A percentile compares a stretch with the other conserved stretches of the same genome.
Conservation (phyloP, 163 green algal genomes). For the Coccomyxa subellipsoidea region DNA sequence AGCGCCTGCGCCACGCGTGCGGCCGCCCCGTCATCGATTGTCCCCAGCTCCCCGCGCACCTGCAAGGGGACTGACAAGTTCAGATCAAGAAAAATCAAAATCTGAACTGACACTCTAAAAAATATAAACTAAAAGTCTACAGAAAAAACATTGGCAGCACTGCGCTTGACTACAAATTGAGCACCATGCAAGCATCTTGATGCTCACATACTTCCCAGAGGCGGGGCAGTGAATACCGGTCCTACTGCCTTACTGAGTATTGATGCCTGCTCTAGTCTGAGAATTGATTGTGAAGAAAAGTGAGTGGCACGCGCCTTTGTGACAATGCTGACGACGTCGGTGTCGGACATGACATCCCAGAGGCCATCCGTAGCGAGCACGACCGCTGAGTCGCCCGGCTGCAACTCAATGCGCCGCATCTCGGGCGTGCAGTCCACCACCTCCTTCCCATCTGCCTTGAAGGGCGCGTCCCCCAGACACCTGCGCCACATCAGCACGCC, state of each 20-base stretch:
- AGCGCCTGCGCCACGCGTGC: background rate
- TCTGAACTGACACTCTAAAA: background rate
- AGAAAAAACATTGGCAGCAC: background rate
- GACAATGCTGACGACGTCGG: slow-evolving; percentile 3
- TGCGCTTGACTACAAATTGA: background rate
- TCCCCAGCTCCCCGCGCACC: background rate
- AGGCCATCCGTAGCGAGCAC: slow-evolving; percentile 5
- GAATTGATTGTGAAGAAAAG: background rate
- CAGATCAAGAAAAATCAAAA: too few species aligned
- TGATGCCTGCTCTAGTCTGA: too few species aligned
- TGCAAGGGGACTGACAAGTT: too few species aligned
- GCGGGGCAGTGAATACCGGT: background rate
- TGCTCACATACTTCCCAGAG: background rate
- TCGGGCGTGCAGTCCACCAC: background rate
- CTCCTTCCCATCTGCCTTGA: background rate
- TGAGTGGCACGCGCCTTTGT: background rate
- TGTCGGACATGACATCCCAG: slow-evolving; percentile 3
- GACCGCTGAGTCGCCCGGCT: slow-evolving; percentile 2
- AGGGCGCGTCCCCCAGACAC: background rate
- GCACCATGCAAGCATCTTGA: background rate
- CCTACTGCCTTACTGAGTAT: background rate
- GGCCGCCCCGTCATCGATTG: background rate
- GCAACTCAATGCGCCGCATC: background rate
- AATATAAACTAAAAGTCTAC: background rate
- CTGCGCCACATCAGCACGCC: background rate